Base-by-base conservation (phyloP, 805 yeast genomes). In the Candida ulmi region DNA sequence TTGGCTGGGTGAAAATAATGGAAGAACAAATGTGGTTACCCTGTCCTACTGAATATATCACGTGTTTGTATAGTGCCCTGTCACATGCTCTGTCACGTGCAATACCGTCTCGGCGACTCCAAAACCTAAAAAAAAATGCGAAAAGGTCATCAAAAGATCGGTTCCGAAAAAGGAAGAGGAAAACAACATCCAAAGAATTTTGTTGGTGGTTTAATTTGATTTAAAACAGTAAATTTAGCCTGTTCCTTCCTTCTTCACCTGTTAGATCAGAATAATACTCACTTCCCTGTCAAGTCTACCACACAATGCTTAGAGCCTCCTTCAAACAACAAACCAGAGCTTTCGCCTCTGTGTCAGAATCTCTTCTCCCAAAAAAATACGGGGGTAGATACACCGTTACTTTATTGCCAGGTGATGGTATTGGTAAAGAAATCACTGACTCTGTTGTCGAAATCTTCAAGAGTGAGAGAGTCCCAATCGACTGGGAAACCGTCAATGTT, bases 391-490 rank as follows among this genome's bases (percentile, higher is more conserved):
- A 78, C 74, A 85, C 91, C 38, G 96, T 93, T 42, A 91, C 99
- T 37, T 74, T 91, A 63, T 83, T 91, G 54, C 98, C 98, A 43
- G 96, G 99, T 68, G 99, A 91, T 62, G 98, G 98, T 77, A 84
- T 90, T 52, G 99, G 99, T 66, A 83, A 82, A 60, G 96, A 90
- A 71, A 86, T 90, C 62, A 83, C 98, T 43, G 91, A 85, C 64
- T 84, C 97, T 19, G 99, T 91, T 45, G 81, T 84, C 65, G 78
- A 87, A 52, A 85, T 91, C 62, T 91, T 91, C 74, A 76, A 80
- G 61, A 78, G 87, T 47, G 88, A 85, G 67, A 79, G 78, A 51
- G 83, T 93, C 33, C 99, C 99, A 52, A 81, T 91, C 51, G 96
- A 88, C 54, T 93, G 93, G 84, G 98, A 93, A 65, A 75, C 76